phyloP scores from a whole-genome alignment of 108 stramenopile species.

The Tribonema minus region DNA sequence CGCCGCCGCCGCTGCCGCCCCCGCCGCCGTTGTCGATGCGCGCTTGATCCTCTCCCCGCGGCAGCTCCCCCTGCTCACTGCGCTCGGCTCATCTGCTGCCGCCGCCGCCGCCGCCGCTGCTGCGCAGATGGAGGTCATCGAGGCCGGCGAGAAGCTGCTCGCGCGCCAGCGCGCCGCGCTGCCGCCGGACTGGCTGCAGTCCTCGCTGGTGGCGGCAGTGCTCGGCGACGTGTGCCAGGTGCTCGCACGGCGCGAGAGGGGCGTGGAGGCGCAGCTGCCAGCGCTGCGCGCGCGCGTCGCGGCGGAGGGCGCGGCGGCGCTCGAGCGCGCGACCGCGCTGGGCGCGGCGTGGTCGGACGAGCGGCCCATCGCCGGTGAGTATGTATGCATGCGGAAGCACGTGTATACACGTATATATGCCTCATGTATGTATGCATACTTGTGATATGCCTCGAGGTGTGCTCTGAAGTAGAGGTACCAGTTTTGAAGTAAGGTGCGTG shows the following conservation, averaged over 20 bases:
- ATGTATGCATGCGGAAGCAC: no score
- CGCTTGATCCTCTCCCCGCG: no score
- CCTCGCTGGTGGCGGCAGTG: conserved; percentile 70
- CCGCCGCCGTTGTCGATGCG: no score
- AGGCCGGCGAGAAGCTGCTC: conserved; percentile 73
- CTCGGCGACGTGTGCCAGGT: conserved; percentile 80
- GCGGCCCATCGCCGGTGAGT: neutral
- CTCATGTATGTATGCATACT: no score
- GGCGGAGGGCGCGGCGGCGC: conserved; percentile 64
- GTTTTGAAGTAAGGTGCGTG: no score
- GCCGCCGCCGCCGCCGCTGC: conserved; percentile 59
- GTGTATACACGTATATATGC: no score
- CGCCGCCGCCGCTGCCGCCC: no score
- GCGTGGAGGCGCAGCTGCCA: conserved; percentile 87
- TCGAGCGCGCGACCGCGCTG: neutral
- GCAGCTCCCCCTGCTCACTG: no score
- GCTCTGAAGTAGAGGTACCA: no score
- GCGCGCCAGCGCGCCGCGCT: conserved; percentile 80
- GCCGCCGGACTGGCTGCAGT: conserved; percentile 81
- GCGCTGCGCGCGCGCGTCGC: conserved; percentile 80
- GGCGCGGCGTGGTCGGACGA: neutral
- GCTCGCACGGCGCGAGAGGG: conserved; percentile 65
- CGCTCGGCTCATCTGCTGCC: neutral
- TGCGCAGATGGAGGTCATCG: conserved; percentile 66
- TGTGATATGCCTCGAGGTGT: no score